These are phyloP conservation scores for Calcarisporium arbuscula DNA, from an alignment of 2,329 filamentous ascomycete genomes.

Conservation along the genomic window DNA sequence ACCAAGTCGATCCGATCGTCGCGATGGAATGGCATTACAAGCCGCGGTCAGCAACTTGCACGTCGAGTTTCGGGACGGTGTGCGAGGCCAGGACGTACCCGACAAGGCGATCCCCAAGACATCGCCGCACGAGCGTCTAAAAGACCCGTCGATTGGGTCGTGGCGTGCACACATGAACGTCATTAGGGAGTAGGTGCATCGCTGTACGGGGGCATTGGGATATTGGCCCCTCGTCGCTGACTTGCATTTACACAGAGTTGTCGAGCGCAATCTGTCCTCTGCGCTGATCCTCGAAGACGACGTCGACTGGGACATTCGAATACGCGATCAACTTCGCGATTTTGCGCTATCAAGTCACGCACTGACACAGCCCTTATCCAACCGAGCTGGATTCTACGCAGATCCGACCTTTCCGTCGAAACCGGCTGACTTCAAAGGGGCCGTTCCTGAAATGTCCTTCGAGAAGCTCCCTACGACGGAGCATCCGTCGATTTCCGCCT, in stretches of 20 bases:
- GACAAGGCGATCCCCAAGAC: slow-evolving; percentile 29
- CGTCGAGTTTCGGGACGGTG: slow-evolving; percentile 40
- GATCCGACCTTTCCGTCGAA: slow-evolving; percentile 17
- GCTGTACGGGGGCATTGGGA: neutral
- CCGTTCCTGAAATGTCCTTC: slow-evolving; percentile 14
- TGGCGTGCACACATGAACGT: slow-evolving; percentile 36
- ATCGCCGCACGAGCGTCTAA: slow-evolving; percentile 23
- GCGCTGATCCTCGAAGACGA: slow-evolving; percentile 52
- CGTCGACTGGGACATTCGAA: slow-evolving; percentile 48
- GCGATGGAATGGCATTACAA: slow-evolving; percentile 42
- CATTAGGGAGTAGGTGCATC: slow-evolving; percentile 21
- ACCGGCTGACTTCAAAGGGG: slow-evolving; percentile 1
- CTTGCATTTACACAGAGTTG: slow-evolving; percentile 25
- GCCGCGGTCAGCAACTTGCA: slow-evolving; percentile 37
- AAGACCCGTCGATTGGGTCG: slow-evolving; percentile 21
- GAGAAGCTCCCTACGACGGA: slow-evolving; percentile 12
- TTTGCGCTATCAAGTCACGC: slow-evolving; percentile 30
- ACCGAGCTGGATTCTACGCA: slow-evolving; percentile 12
- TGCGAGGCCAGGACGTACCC: slow-evolving; percentile 29
- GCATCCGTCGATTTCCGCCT: slow-evolving; percentile 28
- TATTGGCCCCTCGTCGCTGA: neutral
- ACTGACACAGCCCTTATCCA: slow-evolving; percentile 24
- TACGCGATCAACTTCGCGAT: slow-evolving; percentile 39
- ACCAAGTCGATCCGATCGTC: slow-evolving; percentile 42
- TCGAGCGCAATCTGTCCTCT: slow-evolving; percentile 37